phyloP scores from a whole-genome alignment of 1,139 yeast genomes.

The Diutina rugosa region DNA sequence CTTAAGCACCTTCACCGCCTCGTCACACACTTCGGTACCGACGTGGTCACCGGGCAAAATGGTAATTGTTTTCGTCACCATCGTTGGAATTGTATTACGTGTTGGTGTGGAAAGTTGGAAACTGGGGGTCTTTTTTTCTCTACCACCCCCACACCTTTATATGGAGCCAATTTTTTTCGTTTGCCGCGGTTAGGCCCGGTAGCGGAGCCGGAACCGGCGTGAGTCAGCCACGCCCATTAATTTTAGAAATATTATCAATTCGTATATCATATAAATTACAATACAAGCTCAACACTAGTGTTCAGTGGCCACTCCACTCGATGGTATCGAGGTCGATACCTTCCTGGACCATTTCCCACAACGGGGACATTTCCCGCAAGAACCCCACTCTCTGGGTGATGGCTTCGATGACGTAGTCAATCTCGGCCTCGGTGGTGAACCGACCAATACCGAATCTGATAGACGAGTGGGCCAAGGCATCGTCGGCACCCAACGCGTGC shows the following conservation, averaged over 20 bases:
- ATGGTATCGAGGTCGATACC: slow-evolving; percentile 90
- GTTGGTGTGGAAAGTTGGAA: background rate
- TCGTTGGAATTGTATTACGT: background rate
- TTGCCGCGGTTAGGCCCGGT: background rate
- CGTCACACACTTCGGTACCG: slow-evolving; percentile 79
- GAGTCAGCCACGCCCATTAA: background rate
- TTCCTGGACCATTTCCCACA: slow-evolving; percentile 99
- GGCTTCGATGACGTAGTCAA: slow-evolving; percentile 85
- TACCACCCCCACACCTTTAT: background rate
- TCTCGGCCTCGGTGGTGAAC: slow-evolving; percentile 91
- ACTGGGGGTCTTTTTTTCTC: background rate
- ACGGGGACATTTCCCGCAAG: slow-evolving; percentile 84
- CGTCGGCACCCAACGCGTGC: slow-evolving; percentile 96
- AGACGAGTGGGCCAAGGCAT: slow-evolving; percentile 94
- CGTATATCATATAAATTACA: background rate
- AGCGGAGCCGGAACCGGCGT: background rate
- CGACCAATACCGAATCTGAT: slow-evolving; percentile 96
- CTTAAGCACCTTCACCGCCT: slow-evolving; percentile 81
- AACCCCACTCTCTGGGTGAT: slow-evolving; percentile 82
- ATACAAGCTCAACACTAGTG: slow-evolving; percentile 2
- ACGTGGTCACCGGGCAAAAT: slow-evolving; percentile 95
- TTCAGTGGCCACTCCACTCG: slow-evolving; percentile 92
- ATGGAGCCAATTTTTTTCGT: background rate
- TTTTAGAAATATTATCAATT: background rate
- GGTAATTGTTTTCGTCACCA: slow-evolving; percentile 51